Conservation (phyloP, 192 early-diverging fungal species). For the Kappamyces sp. region DNA sequence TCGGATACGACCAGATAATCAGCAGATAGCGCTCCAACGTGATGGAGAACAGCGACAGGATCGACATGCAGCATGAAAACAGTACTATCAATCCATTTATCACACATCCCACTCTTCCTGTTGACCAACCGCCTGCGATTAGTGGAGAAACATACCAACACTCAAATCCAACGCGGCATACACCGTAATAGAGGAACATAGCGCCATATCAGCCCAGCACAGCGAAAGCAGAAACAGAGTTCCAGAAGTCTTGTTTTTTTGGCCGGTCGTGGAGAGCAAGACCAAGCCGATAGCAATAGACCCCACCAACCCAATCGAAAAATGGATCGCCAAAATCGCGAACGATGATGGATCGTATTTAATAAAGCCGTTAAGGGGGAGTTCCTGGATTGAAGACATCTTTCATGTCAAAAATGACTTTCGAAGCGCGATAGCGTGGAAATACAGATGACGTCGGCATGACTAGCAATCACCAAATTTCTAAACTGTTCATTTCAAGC, state of each 20-base stretch:
- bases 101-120: background rate
- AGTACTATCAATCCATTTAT: background rate
- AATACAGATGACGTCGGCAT: too few species aligned
- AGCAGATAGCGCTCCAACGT: conserved; percentile 6
- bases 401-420: too few species aligned
- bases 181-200: background rate
- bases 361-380: too few species aligned
- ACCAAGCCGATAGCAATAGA: background rate
- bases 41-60: conserved; percentile 5
- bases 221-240: conserved; percentile 4
- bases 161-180: conserved; percentile 2
- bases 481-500: too few species aligned
- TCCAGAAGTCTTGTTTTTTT: background rate
- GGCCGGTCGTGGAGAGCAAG: background rate
- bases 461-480: too few species aligned
- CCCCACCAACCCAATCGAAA: conserved; percentile 7
- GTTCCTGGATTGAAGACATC: too few species aligned
- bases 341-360: too few species aligned
- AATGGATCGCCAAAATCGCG: background rate
- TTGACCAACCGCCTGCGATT: background rate
- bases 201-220: conserved; percentile 9
- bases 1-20: conserved; percentile 2
- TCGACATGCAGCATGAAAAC: background rate
- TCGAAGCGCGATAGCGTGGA: too few species aligned
- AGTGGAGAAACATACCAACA: background rate